Conservation (phyloP, 169 alveolate species). For the Theileria parva region DNA sequence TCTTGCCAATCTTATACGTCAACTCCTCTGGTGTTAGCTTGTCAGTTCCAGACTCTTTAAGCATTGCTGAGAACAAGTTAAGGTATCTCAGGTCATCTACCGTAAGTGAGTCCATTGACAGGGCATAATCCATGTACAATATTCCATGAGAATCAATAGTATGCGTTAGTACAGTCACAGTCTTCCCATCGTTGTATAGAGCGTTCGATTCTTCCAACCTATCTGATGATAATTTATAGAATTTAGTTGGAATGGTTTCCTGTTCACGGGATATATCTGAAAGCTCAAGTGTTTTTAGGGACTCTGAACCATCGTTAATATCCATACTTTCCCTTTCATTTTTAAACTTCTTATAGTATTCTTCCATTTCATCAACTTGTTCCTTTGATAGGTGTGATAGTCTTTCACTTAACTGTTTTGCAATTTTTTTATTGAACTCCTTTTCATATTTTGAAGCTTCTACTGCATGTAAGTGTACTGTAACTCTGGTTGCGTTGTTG, state of each 20-base stretch:
- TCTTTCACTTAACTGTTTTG: constrained; percentile 37
- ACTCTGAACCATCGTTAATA: constrained; percentile 61
- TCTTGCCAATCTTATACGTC: constrained; percentile 62
- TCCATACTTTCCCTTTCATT: constrained; percentile 58
- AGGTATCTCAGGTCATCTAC: constrained; percentile 71
- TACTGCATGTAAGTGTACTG: constrained; percentile 66
- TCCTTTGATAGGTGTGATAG: constrained; percentile 57
- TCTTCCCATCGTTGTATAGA: not conserved
- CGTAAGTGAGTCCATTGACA: constrained; percentile 64
- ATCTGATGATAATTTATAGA: constrained; percentile 31
- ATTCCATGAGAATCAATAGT: constrained; percentile 76
- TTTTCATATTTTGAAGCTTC: constrained; percentile 66
- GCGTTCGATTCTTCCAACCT: constrained; percentile 32
- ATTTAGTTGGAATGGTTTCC: constrained; percentile 68
- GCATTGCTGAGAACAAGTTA: constrained; percentile 60
- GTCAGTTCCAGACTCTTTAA: constrained; percentile 71
- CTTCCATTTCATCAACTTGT: constrained; percentile 67
- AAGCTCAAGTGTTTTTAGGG: constrained; percentile 65
- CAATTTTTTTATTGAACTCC: constrained; percentile 50
- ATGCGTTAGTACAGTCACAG: constrained; percentile 54
- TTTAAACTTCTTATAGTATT: constrained; percentile 56
- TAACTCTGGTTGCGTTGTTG: constrained; percentile 66
- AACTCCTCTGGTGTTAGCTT: constrained; percentile 71
- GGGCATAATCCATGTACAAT: constrained; percentile 71
- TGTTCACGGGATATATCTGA: constrained; percentile 69